phyloP scores from a whole-genome alignment of 768 basidiomycete species.

The Xerocomellus chrysenteron region DNA sequence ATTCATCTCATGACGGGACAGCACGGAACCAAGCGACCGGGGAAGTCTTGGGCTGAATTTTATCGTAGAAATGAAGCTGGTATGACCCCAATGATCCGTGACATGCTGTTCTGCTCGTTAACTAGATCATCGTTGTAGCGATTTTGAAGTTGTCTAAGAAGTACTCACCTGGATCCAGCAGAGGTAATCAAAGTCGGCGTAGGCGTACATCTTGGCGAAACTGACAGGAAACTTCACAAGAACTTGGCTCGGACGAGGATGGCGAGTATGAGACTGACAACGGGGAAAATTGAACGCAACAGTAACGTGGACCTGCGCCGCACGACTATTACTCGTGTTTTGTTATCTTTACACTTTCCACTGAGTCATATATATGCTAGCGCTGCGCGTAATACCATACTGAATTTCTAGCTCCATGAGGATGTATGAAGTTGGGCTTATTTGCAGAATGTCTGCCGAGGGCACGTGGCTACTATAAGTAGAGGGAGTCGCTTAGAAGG shows the following conservation, averaged over 20 bases:
- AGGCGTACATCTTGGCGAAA: conserved; percentile 25
- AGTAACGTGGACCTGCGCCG: neutral
- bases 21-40: conserved; percentile 49
- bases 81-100: conserved; percentile 28
- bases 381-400: conserved; percentile 9
- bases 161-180: conserved; percentile 20
- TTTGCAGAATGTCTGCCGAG: conserved; percentile 9
- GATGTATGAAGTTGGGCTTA: conserved; percentile 5
- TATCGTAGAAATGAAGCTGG: conserved; percentile 53
- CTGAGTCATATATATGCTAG: conserved; percentile 1
- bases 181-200: conserved; percentile 16
- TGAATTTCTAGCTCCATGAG: neutral
- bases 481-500: conserved; percentile 7
- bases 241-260: conserved; percentile 15
- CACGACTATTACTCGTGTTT: neutral
- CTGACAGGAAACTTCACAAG: conserved; percentile 4
- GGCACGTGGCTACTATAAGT: conserved; percentile 35
- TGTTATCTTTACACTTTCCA: conserved; percentile 1
- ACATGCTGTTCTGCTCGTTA: neutral
- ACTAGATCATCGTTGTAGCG: conserved; percentile 14
- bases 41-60: conserved; percentile 61
- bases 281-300: conserved; percentile 6
- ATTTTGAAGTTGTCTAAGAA: conserved; percentile 26
- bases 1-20: conserved; percentile 24
- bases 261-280: conserved; percentile 23